phyloP scores from a whole-genome alignment of 2,329 filamentous ascomycete species.

The Fusarium brachygibbosum region DNA sequence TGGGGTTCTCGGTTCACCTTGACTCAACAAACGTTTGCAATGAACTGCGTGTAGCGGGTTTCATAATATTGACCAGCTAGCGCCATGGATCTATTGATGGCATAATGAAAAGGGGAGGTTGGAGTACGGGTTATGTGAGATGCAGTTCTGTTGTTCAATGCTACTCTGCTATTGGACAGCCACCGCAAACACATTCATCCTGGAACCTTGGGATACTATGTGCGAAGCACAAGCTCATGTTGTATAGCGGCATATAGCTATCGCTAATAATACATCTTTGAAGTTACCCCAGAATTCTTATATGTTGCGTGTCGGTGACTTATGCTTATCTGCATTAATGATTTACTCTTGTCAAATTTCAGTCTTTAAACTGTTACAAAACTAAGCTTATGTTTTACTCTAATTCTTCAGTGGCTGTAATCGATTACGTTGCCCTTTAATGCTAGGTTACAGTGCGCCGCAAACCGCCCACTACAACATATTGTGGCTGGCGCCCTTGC shows the following conservation, averaged over 20 bases:
- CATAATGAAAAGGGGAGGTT: not conserved
- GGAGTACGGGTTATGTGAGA: not conserved
- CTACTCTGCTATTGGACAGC: too few relatives aligned
- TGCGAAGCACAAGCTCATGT: not conserved
- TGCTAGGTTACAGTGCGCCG: not conserved
- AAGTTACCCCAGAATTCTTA: not conserved
- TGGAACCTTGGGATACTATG: not conserved
- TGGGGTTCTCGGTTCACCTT: not conserved
- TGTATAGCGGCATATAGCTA: not conserved
- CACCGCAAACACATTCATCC: too few relatives aligned
- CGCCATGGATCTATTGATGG: constrained; percentile 11
- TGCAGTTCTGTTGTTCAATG: not conserved
- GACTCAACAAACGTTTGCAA: not conserved
- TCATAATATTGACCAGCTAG: constrained; percentile 26
- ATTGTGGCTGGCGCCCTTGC: not conserved
- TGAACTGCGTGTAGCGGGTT: constrained; percentile 2
- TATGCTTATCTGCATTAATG: not conserved
- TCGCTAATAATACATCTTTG: not conserved
- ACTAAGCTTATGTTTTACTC: not conserved
- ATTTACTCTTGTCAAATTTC: not conserved
- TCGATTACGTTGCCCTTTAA: not conserved
- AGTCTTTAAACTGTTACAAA: not conserved
- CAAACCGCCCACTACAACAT: not conserved
- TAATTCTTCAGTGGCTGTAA: not conserved
- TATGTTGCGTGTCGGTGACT: not conserved